phyloP scores from a whole-genome alignment of 768 basidiomycete genomes.

The Lanmaoa rubissima region DNA sequence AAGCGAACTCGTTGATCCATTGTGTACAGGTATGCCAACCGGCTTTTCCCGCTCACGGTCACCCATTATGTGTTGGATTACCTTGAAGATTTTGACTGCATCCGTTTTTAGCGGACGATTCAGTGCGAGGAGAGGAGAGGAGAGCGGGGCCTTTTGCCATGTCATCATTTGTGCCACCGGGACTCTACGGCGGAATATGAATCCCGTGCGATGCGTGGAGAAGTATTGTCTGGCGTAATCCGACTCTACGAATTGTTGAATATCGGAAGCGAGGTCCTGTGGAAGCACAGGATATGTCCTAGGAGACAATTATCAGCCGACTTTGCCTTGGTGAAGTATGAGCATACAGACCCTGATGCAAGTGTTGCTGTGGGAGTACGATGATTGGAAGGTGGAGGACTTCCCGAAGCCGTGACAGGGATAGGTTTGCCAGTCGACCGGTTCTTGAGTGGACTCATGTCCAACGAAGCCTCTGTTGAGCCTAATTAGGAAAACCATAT shows the following conservation, averaged over 20 bases:
- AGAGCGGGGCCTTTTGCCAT: slow-evolving; percentile 82
- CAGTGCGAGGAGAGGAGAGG: slow-evolving; percentile 71
- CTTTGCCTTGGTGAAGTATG: background rate
- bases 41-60: slow-evolving; percentile 76
- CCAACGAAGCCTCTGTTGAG: slow-evolving; percentile 55
- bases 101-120: slow-evolving; percentile 67
- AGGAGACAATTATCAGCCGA: slow-evolving; percentile 14
- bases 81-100: slow-evolving; percentile 82
- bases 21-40: slow-evolving; percentile 45
- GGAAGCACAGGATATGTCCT: slow-evolving; percentile 80
- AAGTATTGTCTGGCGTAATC: slow-evolving; percentile 88
- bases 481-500: background rate
- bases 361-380: slow-evolving; percentile 43
- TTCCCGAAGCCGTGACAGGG: slow-evolving; percentile 44
- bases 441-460: slow-evolving; percentile 76
- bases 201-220: slow-evolving; percentile 84
- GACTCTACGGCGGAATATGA: slow-evolving; percentile 78
- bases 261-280: slow-evolving; percentile 76
- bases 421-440: slow-evolving; percentile 63
- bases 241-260: slow-evolving; percentile 82
- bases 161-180: slow-evolving; percentile 87
- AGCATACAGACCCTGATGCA: slow-evolving; percentile 58
- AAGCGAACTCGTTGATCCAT: slow-evolving; percentile 44
- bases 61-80: slow-evolving; percentile 91
- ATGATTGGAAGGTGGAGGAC: slow-evolving; percentile 14